Percentiles rank a stretch among this genome's conserved stretches.
Evolutionary conservation across 2,329 filamentous ascomycete species (phyloP).

Genomic region (Fusarium hostae): DNA sequence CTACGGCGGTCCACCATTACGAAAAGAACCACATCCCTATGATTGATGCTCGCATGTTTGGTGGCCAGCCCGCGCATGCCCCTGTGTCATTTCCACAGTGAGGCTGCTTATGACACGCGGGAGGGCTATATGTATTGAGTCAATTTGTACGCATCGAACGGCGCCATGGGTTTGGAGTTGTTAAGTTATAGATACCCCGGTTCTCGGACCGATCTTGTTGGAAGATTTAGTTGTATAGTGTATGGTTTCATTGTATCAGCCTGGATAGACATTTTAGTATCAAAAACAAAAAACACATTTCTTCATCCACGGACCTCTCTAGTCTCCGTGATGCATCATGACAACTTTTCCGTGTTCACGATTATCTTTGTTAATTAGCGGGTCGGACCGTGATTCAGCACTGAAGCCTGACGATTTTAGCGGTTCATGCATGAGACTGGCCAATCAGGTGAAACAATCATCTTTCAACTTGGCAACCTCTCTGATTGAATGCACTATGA

Average conservation of each 20-base stretch:
- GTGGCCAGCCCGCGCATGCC: slow-evolving; percentile 40
- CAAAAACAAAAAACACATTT: background rate
- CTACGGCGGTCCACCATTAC: slow-evolving; percentile 54
- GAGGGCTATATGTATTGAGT: slow-evolving; percentile 10
- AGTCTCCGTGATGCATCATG: background rate
- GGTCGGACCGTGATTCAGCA: slow-evolving; percentile 21
- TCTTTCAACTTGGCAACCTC: background rate
- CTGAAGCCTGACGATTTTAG: slow-evolving; percentile 37
- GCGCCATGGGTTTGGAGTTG: slow-evolving; percentile 37
- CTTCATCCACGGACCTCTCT: background rate
- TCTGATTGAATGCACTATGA: background rate
- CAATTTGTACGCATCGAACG: slow-evolving; percentile 36
- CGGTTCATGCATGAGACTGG: background rate
- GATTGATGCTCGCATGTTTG: slow-evolving; percentile 58
- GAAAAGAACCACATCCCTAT: slow-evolving; percentile 63
- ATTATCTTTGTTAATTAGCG: background rate
- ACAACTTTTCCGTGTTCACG: background rate
- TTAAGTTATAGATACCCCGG: slow-evolving; percentile 45
- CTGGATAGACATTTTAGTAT: background rate
- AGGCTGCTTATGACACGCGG: background rate
- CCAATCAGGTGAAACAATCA: slow-evolving; percentile 20
- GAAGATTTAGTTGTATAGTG: slow-evolving; percentile 29
- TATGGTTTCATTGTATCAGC: slow-evolving; percentile 1
- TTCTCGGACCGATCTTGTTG: slow-evolving; percentile 20
- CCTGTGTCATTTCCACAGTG: slow-evolving; percentile 41